A percentile compares a stretch with the other conserved stretches of the same genome.
phyloP scores from a whole-genome alignment of 1,284 basidiomycete species.

The Ceratobasidium sp. region DNA sequence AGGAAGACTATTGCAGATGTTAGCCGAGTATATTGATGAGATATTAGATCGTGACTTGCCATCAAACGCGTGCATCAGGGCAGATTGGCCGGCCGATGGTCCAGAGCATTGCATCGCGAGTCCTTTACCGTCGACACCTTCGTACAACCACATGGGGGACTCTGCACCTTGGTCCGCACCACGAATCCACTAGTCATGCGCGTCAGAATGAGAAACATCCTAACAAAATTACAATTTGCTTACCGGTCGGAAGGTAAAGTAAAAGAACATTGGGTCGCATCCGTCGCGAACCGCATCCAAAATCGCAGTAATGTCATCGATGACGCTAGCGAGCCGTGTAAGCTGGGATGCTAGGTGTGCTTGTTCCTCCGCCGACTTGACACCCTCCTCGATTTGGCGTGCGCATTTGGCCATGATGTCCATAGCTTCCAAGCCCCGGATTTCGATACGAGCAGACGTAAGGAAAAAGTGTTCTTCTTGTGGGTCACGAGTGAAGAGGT shows the following conservation, averaged over 20 bases:
- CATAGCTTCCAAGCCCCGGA: conserved; percentile 59
- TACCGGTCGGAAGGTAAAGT: conserved; percentile 59
- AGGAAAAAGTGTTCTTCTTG: conserved; percentile 62
- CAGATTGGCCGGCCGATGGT: conserved; percentile 59
- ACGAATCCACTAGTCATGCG: conserved; percentile 26
- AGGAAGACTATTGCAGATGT: conserved; percentile 23
- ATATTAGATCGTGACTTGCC: not conserved
- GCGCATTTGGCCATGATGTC: conserved; percentile 56
- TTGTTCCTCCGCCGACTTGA: conserved; percentile 51
- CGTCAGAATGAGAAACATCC: conserved; percentile 37
- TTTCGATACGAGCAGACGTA: conserved; percentile 60
- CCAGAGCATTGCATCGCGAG: conserved; percentile 49
- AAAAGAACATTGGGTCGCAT: conserved; percentile 59
- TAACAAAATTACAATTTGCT: conserved; percentile 57
- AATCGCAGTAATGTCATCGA: conserved; percentile 53
- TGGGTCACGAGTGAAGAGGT: conserved; percentile 55
- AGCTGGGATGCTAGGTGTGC: conserved; percentile 51
- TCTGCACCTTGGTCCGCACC: conserved; percentile 29
- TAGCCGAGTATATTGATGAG: not conserved
- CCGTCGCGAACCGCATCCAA: conserved; percentile 54
- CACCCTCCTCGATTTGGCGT: conserved; percentile 53
- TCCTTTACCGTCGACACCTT: conserved; percentile 48
- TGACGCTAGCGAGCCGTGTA: conserved; percentile 52
- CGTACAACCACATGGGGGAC: conserved; percentile 52
- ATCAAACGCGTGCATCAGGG: conserved; percentile 61